Evolutionary conservation across 2,329 filamentous ascomycete genomes (phyloP).

Genomic region (Cladophialophora psammophila): DNA sequence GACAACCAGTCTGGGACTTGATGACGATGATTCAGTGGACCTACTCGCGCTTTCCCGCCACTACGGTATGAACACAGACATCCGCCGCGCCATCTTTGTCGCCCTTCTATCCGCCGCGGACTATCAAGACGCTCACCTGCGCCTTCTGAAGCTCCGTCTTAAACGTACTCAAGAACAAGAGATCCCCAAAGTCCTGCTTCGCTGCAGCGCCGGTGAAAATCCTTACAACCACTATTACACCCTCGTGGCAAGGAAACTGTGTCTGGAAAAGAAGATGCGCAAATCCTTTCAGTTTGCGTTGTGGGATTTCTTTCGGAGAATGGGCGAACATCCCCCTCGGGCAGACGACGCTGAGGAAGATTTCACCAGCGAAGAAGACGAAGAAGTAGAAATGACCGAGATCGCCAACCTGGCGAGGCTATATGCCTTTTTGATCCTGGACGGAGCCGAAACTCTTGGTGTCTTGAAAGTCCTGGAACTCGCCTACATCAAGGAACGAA

Average conservation of each 20-base stretch:
- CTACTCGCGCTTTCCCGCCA: constrained; percentile 76
- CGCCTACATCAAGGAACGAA: constrained; percentile 76
- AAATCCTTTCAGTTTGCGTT: constrained; percentile 88
- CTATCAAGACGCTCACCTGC: constrained; percentile 80
- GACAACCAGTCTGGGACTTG: constrained; percentile 41
- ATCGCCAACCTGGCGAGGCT: constrained; percentile 73
- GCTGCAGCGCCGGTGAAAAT: constrained; percentile 83
- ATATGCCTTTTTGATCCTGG: constrained; percentile 68
- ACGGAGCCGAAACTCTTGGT: constrained; percentile 65
- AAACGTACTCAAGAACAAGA: constrained; percentile 87
- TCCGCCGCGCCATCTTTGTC: constrained; percentile 90
- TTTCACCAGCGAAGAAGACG: constrained; percentile 52
- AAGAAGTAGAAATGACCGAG: constrained; percentile 61
- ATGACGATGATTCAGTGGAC: constrained; percentile 62
- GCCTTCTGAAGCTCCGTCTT: constrained; percentile 80
- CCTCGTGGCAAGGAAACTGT: constrained; percentile 79
- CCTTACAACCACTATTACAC: constrained; percentile 94
- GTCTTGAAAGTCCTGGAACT: constrained; percentile 74
- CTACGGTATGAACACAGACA: constrained; percentile 85
- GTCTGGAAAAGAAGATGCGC: constrained; percentile 74
- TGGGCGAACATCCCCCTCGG: constrained; percentile 81
- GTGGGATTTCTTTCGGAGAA: constrained; percentile 82
- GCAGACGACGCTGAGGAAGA: constrained; percentile 67
- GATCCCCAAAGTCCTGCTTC: constrained; percentile 84
- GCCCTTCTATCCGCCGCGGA: constrained; percentile 86